phyloP scores from a whole-genome alignment of 2,329 filamentous ascomycete genomes.

The Alternaria longipes region DNA sequence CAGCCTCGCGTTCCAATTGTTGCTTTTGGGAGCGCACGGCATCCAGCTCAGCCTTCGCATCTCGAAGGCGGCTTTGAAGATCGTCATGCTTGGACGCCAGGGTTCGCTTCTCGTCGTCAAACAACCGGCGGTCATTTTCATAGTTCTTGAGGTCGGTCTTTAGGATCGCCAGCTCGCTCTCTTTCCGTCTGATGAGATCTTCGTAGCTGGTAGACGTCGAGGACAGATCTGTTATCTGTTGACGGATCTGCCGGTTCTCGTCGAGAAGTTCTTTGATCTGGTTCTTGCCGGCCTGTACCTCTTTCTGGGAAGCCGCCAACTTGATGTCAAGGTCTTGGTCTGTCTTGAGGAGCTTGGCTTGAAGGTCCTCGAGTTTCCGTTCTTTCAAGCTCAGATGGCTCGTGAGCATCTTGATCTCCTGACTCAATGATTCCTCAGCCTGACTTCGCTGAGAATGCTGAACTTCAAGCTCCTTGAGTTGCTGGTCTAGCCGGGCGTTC shows the following conservation, averaged over 20 bases:
- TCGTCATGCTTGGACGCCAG: slow-evolving; percentile 81
- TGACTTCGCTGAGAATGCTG: slow-evolving; percentile 77
- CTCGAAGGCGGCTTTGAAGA: slow-evolving; percentile 76
- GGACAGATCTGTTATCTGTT: slow-evolving; percentile 86
- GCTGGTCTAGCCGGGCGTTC: slow-evolving; percentile 73
- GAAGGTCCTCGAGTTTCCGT: slow-evolving; percentile 86
- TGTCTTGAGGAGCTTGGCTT: slow-evolving; percentile 80
- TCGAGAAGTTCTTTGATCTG: slow-evolving; percentile 79
- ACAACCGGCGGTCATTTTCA: slow-evolving; percentile 78
- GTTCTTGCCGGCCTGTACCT: slow-evolving; percentile 76
- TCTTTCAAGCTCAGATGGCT: slow-evolving; percentile 91
- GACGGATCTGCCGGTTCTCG: slow-evolving; percentile 83
- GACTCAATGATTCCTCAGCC: slow-evolving; percentile 78
- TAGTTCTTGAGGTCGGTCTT: slow-evolving; percentile 85
- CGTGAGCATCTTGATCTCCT: slow-evolving; percentile 89
- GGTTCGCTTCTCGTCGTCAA: slow-evolving; percentile 79
- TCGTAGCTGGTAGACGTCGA: slow-evolving; percentile 95
- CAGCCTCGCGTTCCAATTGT: slow-evolving; percentile 86
- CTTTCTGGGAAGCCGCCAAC: slow-evolving; percentile 78
- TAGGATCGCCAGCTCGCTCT: slow-evolving; percentile 87
- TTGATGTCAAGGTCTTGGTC: slow-evolving; percentile 93
- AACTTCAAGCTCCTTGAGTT: slow-evolving; percentile 74
- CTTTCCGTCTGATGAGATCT: slow-evolving; percentile 90
- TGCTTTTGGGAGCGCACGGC: slow-evolving; percentile 84
- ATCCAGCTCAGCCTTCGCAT: slow-evolving; percentile 87